Evolutionary conservation across 1,284 basidiomycete genomes (phyloP), one percentile per base, ranked within the genome.

Genomic region (Sphagnurus paluster): DNA sequence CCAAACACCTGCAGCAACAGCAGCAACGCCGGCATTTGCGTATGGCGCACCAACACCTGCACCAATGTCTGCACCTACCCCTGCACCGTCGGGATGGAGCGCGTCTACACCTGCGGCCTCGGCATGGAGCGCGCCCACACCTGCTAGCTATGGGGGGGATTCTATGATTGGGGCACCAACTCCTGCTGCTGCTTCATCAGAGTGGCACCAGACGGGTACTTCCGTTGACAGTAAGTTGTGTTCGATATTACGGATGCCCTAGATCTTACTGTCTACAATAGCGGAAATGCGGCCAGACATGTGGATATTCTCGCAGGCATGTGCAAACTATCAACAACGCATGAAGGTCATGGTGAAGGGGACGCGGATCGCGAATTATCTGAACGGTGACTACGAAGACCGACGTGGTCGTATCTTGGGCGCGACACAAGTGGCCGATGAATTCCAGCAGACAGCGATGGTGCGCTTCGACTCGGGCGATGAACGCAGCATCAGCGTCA

Each of bases 351-450:
- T 70, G 34, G 68, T 87, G n/a, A 56, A 60, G 1, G 74, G 75
- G 13, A 79, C 81, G 0, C 68, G 69, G 19, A 59, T 62, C 8
- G 58, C 59, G 9, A 62, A 65, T 30, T 87, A 82, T 68, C 70
- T 78, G 39, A 65, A 71, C 23, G 83, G 83, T 29, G 71, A 77
- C 26, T 73, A 73, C 55, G 80, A 88, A 52, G 69, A 67, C 20
- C 67, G 66, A 40, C 58, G 67, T 25, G 84, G 79, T 1, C 61
- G 60, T 10, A 55, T 75, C 26, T 41, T 64, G n/a, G 65, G 64
- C 26, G 67, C 67, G 4, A 59, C 61, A 9, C 57, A 61, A 14
- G 61, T 57, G 9, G 63, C 65, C 1, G 52, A 54, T 1, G 60
- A 57, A 13, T 67, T 65, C 49, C 68, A 67, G 39, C 70, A 72